Evolutionary conservation across 768 basidiomycete species (phyloP), one percentile per base, ranked within the genome.

Genomic region (Sutorius australiensis): DNA sequence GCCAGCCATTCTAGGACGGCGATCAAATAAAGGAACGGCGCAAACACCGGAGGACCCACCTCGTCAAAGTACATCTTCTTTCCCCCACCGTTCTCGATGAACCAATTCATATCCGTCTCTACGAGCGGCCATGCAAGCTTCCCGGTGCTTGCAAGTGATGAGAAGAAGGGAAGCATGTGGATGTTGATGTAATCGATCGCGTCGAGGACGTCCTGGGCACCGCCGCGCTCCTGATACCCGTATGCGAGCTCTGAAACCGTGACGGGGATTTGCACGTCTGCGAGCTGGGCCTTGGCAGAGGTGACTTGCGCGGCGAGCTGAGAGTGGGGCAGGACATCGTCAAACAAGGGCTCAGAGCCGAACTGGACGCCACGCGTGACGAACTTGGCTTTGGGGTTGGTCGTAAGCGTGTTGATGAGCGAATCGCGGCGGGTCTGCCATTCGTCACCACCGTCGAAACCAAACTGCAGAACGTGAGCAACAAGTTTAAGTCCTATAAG

Each of bases 21-120:
- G 2, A 27, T 57, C 16, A 62, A 14, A 11, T 21, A 32, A 17
- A n/a, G 8, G 36, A 40, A 44, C 8, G 2, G 11, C 0, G 17
- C 24, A 6, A 24, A 28, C 39, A 37, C 16, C 39, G 13, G 45
- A 19, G 14, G 37, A 49, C 74, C 33, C 38, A 82, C 88, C 77
- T 90, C 78, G 59, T 80, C 83, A 34, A 88, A 73, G 61, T 86
- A 86, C 64, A 89, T 86, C 69, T 90, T 89, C 74, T 89, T 89
- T 11, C 80, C 81, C 30, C 77, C 62, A 5, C 80, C 82, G 48
- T 84, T 75, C n/a, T 73, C 62, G 36, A 84, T 75, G 61, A 89
- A 89, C 80, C 82, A 89, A 54, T 86, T 66, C 50, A 87, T 63
- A 62, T 89, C 86, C 1, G 60, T 65, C 53, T 72, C 45, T 0